phyloP scores from a whole-genome alignment of 805 yeast genomes.

The Candida sakaeoensis region DNA sequence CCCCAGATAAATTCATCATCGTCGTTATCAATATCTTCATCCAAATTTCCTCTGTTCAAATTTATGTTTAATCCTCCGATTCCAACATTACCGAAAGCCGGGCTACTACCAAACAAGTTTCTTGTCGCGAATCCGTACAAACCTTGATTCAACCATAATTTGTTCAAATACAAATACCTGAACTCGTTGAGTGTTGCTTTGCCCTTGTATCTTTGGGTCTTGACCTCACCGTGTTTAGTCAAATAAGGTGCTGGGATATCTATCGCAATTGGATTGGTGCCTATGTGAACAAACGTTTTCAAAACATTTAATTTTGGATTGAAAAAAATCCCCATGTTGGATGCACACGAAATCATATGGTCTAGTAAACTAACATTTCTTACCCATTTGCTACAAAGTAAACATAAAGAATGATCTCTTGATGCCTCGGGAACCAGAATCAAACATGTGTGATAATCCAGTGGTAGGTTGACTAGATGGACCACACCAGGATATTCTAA shows the following conservation, averaged over 20 bases:
- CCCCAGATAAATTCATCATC: constrained; percentile 5
- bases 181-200: constrained; percentile 53
- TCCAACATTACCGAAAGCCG: constrained; percentile 12
- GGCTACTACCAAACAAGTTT: constrained; percentile 21
- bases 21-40: neutral
- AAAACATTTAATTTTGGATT: constrained; percentile 23
- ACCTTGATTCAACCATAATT: constrained; percentile 60
- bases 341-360: constrained; percentile 24
- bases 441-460: constrained; percentile 27
- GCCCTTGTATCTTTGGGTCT: constrained; percentile 48
- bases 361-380: constrained; percentile 20
- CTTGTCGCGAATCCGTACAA: constrained; percentile 46
- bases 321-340: constrained; percentile 24
- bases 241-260: constrained; percentile 64
- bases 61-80: constrained; percentile 14
- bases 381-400: constrained; percentile 29
- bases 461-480: constrained; percentile 51
- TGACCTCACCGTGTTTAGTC: constrained; percentile 73
- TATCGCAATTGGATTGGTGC: constrained; percentile 21
- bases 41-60: neutral
- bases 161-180: constrained; percentile 55
- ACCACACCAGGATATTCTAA: constrained; percentile 54
- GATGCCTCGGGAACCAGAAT: constrained; percentile 18
- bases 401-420: constrained; percentile 27
- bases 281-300: constrained; percentile 22